Evolutionary conservation across 2,329 filamentous ascomycete genomes (phyloP), one percentile per base, ranked within the genome.

Genomic region (Nannizziopsis barbatae): DNA sequence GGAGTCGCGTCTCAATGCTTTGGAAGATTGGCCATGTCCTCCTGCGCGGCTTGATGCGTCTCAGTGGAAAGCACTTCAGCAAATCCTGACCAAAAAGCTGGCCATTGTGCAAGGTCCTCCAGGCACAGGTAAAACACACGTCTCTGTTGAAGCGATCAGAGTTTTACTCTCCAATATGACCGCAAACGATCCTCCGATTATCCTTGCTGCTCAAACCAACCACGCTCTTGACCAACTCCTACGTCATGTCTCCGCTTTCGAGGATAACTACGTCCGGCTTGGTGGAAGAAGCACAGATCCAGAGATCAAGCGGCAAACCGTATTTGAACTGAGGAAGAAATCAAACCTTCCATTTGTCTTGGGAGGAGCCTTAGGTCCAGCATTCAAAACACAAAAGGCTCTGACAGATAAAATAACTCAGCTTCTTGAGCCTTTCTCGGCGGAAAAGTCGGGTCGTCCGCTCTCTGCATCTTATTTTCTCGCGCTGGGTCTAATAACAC

Each of bases 141-240:
- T 88, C 0, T 92, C 86, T 0, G 78, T 90, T 1, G 69, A 80
- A 20, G 83, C 83, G 0, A 63, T 95, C 8, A 78, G 76, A 41
- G 71, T 82, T 1, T 68, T 89, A 46, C 68, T 86, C 0, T 65
- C 72, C 1, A 85, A 83, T 46, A 73, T 77, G 58, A 60, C 62
- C 1, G 57, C 60, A 1, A 70, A 65, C 0, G 78, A 82, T 50
- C 75, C 80, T 7, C 85, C 85, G 0, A 80, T 95, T 27, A 73
- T 95, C 15, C 72, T 95, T 2, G 77, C 87, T 0, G 87, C 86
- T 6, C 87, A 95, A 57, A 95, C 88, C 0, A 95, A 95, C 51
- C 87, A 95, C 63, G 88, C 88, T 0, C 69, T 95, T 0, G 88
- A 95, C 56, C 88, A 95, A 60, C 71, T 95, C 0, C 70, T 95